Evolutionary conservation across 2,329 filamentous ascomycete genomes (phyloP).

Genomic region (Neofusicoccum sp.): DNA sequence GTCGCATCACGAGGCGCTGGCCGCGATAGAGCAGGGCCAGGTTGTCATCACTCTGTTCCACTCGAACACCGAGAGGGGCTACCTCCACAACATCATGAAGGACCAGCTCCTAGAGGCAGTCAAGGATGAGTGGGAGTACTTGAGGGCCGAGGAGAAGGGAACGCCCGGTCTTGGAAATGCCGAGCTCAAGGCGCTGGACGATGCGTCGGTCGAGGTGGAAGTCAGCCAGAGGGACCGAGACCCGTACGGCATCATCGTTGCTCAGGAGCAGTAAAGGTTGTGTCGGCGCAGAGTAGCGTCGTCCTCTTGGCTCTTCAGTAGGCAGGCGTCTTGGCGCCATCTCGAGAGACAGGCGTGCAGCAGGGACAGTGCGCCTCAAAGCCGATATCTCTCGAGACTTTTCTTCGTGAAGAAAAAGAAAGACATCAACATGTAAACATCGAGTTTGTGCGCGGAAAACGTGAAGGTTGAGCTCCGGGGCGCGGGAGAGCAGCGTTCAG

Average conservation of each 20-base stretch:
- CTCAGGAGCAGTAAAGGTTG: conserved; percentile 5
- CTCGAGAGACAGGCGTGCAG: too few species aligned
- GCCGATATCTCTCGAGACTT: background rate
- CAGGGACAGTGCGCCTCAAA: too few species aligned
- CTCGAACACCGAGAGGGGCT: conserved; percentile 87
- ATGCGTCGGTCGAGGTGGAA: conserved; percentile 61
- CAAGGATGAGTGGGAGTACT: conserved; percentile 52
- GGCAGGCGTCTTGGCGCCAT: too few species aligned
- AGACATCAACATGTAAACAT: background rate
- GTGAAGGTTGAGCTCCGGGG: background rate
- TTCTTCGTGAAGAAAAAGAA: background rate
- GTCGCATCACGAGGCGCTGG: conserved; percentile 86
- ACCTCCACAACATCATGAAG: conserved; percentile 69
- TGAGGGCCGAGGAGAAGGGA: conserved; percentile 43
- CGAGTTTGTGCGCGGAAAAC: too few species aligned
- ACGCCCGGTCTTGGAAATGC: conserved; percentile 37
- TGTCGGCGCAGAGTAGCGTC: too few species aligned
- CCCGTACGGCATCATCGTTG: conserved; percentile 74
- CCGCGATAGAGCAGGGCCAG: conserved; percentile 78
- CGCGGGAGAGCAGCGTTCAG: background rate
- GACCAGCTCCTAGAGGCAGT: conserved; percentile 62
- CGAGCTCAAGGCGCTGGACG: conserved; percentile 49
- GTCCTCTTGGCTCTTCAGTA: too few species aligned
- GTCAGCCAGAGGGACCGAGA: conserved; percentile 81
- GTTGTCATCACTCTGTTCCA: conserved; percentile 86